Conservation (phyloP, 2,329 filamentous ascomycete genomes). For the Penicillium brasilianum region DNA sequence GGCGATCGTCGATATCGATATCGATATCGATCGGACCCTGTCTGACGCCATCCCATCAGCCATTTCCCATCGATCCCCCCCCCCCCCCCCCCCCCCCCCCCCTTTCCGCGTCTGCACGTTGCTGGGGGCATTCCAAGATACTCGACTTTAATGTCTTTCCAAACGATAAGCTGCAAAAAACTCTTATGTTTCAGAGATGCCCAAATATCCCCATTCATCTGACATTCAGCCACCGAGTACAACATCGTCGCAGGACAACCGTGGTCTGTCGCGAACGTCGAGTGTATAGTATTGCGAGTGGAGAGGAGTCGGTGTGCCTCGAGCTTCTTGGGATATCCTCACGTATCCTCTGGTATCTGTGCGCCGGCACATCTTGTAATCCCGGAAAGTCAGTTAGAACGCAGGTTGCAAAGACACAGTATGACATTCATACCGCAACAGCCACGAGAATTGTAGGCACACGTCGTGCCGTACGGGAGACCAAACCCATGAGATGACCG, state of each 20-base stretch:
- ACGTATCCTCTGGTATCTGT: not conserved
- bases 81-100: no score
- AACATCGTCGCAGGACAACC: no score
- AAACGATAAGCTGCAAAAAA: not conserved
- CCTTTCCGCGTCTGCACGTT: not conserved
- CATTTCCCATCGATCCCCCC: not conserved
- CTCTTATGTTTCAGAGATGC: not conserved
- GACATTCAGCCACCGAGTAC: slow-evolving; percentile 51
- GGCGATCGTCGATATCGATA: slow-evolving; percentile 8
- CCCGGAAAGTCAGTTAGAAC: no score
- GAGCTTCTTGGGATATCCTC: not conserved
- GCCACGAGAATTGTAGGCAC: no score
- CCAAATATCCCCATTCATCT: slow-evolving; percentile 25
- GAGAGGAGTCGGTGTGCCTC: not conserved
- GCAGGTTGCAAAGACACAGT: no score
- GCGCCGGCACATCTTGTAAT: no score
- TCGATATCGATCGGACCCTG: no score
- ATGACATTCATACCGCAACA: no score
- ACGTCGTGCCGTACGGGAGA: no score
- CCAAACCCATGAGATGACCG: no score
- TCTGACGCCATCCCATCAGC: slow-evolving; percentile 10
- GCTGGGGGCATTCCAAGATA: not conserved
- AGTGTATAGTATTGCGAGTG: not conserved
- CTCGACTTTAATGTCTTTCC: no score
- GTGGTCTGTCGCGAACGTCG: not conserved